Evolutionary conservation across 371 early-diverging fungal species (phyloP).

Genomic region (Aphelidium insulamus): DNA sequence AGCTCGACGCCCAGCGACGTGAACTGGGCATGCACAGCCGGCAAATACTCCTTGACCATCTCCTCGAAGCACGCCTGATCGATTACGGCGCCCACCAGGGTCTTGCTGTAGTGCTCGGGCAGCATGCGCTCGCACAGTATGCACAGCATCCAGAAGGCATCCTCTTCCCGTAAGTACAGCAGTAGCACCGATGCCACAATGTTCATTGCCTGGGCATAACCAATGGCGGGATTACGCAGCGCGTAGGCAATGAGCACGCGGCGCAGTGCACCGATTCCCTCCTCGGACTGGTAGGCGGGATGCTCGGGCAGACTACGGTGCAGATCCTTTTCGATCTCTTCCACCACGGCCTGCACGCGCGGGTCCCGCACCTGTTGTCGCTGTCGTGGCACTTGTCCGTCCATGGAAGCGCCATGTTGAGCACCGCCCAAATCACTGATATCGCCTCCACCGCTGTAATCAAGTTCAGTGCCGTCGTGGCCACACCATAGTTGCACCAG

Average conservation of each 20-base stretch:
- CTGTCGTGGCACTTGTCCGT: too few species aligned
- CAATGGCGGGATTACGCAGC: slow-evolving; percentile 32
- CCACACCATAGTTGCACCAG: slow-evolving; percentile 15
- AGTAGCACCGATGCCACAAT: slow-evolving; percentile 33
- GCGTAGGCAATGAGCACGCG: slow-evolving; percentile 32
- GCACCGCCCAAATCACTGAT: too few species aligned
- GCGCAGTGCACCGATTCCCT: slow-evolving; percentile 29
- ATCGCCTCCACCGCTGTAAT: too few species aligned
- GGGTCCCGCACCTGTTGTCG: slow-evolving; percentile 7
- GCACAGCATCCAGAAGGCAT: slow-evolving; percentile 37
- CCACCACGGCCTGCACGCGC: slow-evolving; percentile 11
- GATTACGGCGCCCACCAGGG: slow-evolving; percentile 33
- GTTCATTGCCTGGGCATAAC: slow-evolving; percentile 45
- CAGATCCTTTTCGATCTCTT: slow-evolving; percentile 45
- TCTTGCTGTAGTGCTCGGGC: slow-evolving; percentile 38
- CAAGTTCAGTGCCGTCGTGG: too few species aligned
- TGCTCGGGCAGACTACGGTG: slow-evolving; percentile 29
- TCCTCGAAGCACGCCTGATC: slow-evolving; percentile 31
- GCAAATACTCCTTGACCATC: slow-evolving; percentile 21
- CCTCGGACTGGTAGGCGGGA: slow-evolving; percentile 27
- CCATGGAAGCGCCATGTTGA: too few species aligned
- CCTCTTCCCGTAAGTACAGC: slow-evolving; percentile 29
- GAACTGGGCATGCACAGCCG: slow-evolving; percentile 20
- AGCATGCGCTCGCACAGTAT: slow-evolving; percentile 13
- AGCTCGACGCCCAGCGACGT: slow-evolving; percentile 24